Evolutionary conservation across 1,284 basidiomycete genomes (phyloP), one percentile per base, ranked within the genome.

Genomic region (Cutaneotrichosporon curvatum): DNA sequence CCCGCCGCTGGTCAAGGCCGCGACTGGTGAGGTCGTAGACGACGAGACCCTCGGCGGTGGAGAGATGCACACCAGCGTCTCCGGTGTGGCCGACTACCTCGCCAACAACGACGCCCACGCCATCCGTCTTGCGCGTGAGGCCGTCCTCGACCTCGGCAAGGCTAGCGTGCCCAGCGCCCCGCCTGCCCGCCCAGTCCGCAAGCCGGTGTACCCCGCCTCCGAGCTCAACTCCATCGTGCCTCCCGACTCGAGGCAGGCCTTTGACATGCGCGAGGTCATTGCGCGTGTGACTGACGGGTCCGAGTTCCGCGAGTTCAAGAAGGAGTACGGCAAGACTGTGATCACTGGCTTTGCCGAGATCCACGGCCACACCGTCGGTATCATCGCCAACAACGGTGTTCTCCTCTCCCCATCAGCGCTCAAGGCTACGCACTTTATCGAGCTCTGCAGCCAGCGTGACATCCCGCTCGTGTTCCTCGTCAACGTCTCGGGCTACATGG

Each of bases 201-300:
- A 80, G 14, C 92, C 92, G 1, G 61, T 92, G 12, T 91, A 91
- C 65, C 78, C 84, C 45, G 77, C 82, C 4, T 75, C 79, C 9
- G 91, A 96, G 55, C 75, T 96, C 8, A 84, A 92, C 65, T 87
- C 87, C 20, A 90, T 96, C 57, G 87, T 95, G 20, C 88, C 89
- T 3, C 85, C 87, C 11, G 89, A 94, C 63, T 78, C 85, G 19
- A 80, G 85, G 30, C 86, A 91, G 71, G 74, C 82, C 0, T 95
- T 92, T 67, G 90, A 96, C 68, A 90, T 95, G 82, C 78, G 87
- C 38, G 90, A 95, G 63, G 83, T 96, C 22, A 91, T 96, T 61
- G 82, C 90, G 14, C 82, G 91, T 21, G 74, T 92, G 37, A 89
- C 92, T 4, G 91, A 96, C 59, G 90, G 89, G 3, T 90, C 86